Percentiles rank a stretch among this genome's conserved stretches.
Conservation (phyloP, 768 basidiomycete species). For the Tricholoma matsutake region DNA sequence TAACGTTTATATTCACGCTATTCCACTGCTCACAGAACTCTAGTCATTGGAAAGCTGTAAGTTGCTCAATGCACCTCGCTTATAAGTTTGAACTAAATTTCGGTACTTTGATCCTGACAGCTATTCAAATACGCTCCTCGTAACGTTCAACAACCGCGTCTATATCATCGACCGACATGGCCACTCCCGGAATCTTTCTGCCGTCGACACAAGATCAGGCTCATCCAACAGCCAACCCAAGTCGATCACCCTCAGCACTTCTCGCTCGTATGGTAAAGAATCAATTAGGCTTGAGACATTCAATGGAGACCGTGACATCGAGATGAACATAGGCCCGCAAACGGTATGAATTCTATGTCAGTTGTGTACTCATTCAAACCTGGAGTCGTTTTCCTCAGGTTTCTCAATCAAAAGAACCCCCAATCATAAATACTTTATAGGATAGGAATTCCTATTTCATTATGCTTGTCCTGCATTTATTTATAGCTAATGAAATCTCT, state of each 20-base stretch:
- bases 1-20: neutral
- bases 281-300: neutral
- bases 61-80: neutral
- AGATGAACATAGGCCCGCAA: neutral
- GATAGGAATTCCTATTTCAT: neutral
- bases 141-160: slow-evolving; percentile 6
- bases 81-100: neutral
- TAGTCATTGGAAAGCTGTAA: slow-evolving; percentile 9
- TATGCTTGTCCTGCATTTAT: neutral
- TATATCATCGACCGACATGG: neutral
- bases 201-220: neutral
- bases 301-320: neutral
- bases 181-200: neutral
- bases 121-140: slow-evolving; percentile 6
- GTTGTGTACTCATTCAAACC: neutral
- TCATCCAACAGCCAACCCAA: neutral
- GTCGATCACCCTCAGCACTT: neutral
- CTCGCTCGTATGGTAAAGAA: neutral
- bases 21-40: neutral
- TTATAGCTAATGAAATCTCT: too few relatives aligned
- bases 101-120: neutral
- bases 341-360: neutral
- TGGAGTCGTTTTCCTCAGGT: neutral
- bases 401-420: neutral
- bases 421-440: neutral